Conservation (phyloP, 208 protist species). For the Acanthamoeba healyi region DNA sequence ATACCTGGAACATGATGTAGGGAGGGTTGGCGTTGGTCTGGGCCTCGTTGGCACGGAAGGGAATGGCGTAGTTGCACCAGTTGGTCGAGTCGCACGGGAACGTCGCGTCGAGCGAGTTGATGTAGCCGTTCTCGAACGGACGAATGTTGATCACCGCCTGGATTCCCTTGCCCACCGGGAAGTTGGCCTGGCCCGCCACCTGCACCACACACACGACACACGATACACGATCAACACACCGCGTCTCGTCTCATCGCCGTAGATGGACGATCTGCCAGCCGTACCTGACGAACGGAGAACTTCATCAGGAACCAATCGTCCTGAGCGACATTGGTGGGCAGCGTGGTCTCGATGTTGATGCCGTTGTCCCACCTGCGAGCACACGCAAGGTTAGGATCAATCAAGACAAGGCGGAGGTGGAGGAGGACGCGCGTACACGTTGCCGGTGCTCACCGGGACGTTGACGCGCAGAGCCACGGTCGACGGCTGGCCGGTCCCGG, state of each 20-base stretch:
- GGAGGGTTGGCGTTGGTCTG: background rate
- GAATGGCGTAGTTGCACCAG: background rate
- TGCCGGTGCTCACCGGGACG: background rate
- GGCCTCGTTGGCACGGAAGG: background rate
- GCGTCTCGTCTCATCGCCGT: background rate
- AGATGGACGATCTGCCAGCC: background rate
- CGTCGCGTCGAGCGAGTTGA: background rate
- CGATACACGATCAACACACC: too few relatives aligned
- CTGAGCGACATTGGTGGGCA: background rate
- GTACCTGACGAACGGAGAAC: constrained; percentile 26
- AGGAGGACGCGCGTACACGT: background rate
- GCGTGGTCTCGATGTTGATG: background rate
- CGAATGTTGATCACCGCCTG: background rate
- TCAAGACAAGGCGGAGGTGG: background rate
- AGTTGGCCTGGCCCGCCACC: constrained; percentile 24
- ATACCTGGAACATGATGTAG: background rate
- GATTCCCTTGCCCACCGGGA: background rate
- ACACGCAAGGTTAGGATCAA: too few relatives aligned
- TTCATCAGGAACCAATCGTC: constrained; percentile 15
- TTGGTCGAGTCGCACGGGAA: background rate
- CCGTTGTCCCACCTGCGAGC: background rate
- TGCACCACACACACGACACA: background rate
- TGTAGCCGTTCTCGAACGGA: background rate
- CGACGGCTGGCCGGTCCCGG: background rate
- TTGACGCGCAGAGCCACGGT: background rate